Conservation (phyloP, 2,329 filamentous ascomycete genomes). For the Penicillium rolfsii region DNA sequence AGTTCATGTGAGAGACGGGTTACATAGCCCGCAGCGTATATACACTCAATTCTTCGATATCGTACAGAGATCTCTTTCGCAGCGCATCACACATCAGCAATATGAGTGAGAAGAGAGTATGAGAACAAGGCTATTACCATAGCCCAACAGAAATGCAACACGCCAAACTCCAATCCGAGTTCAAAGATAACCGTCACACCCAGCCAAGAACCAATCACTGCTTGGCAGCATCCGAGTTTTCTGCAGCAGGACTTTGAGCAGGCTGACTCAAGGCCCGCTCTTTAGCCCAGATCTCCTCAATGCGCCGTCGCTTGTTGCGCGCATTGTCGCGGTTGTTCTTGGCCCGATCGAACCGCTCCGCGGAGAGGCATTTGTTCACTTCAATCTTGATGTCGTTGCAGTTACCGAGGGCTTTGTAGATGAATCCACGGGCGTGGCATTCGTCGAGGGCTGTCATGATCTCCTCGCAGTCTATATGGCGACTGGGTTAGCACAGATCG, state of each 20-base stretch:
- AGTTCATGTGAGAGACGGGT: background rate
- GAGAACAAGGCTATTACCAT: constrained; percentile 3
- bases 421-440: constrained; percentile 88
- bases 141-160: constrained; percentile 14
- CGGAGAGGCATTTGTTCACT: constrained; percentile 82
- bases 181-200: constrained; percentile 6
- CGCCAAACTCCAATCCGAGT: constrained; percentile 13
- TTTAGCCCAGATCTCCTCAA: constrained; percentile 78
- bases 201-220: constrained; percentile 16
- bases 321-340: constrained; percentile 73
- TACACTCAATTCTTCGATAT: constrained; percentile 16
- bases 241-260: constrained; percentile 2
- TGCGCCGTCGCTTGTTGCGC: constrained; percentile 69
- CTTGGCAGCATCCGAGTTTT: constrained; percentile 15
- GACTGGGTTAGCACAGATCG: constrained; percentile 17
- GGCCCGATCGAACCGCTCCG: constrained; percentile 77
- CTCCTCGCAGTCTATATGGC: constrained; percentile 78
- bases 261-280: constrained; percentile 36
- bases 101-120: constrained; percentile 18
- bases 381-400: constrained; percentile 85
- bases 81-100: background rate
- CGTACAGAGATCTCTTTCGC: constrained; percentile 11
- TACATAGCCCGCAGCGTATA: constrained; percentile 7
- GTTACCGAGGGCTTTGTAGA: constrained; percentile 87
- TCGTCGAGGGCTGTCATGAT: constrained; percentile 93